Percentiles rank a stretch among this genome's conserved stretches.
These are phyloP conservation scores for Termitomyces sp. DNA, from an alignment of 768 basidiomycete genomes.

Conservation along the genomic window DNA sequence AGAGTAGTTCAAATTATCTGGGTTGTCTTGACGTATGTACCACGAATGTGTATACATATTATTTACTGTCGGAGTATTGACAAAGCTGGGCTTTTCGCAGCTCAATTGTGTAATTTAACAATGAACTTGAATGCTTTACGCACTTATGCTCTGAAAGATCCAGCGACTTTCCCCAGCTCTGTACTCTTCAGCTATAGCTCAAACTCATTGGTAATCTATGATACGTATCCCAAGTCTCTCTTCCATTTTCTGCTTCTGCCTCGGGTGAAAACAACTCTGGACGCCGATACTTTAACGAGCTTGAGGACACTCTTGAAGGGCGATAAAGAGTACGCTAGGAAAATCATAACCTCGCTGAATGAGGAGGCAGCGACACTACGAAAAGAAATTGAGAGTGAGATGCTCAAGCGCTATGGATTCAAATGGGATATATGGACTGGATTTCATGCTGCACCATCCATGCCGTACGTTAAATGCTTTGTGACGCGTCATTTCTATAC, in stretches of 20 bases:
- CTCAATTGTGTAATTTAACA: background rate
- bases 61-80: background rate
- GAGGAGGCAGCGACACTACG: slow-evolving; percentile 52
- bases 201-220: slow-evolving; percentile 61
- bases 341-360: slow-evolving; percentile 44
- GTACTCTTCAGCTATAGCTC: slow-evolving; percentile 53
- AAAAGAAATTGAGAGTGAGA: slow-evolving; percentile 70
- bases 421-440: slow-evolving; percentile 76
- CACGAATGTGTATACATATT: background rate
- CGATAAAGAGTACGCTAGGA: slow-evolving; percentile 48
- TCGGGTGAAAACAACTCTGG: slow-evolving; percentile 32
- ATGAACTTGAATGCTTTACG: slow-evolving; percentile 54
- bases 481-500: background rate
- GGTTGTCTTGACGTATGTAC: background rate
- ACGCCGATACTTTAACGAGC: slow-evolving; percentile 36
- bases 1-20: background rate
- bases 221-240: slow-evolving; percentile 75
- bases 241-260: slow-evolving; percentile 91
- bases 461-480: slow-evolving; percentile 57
- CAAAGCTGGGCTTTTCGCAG: background rate
- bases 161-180: slow-evolving; percentile 49
- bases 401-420: slow-evolving; percentile 68
- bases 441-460: slow-evolving; percentile 82
- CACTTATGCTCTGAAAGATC: slow-evolving; percentile 51
- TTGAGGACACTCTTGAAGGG: slow-evolving; percentile 51